A percentile compares a stretch with the other conserved stretches of the same genome.
These are phyloP conservation scores for Ganoderma resinaceum DNA, from an alignment of 1,284 basidiomycete species.

Conservation along the genomic window DNA sequence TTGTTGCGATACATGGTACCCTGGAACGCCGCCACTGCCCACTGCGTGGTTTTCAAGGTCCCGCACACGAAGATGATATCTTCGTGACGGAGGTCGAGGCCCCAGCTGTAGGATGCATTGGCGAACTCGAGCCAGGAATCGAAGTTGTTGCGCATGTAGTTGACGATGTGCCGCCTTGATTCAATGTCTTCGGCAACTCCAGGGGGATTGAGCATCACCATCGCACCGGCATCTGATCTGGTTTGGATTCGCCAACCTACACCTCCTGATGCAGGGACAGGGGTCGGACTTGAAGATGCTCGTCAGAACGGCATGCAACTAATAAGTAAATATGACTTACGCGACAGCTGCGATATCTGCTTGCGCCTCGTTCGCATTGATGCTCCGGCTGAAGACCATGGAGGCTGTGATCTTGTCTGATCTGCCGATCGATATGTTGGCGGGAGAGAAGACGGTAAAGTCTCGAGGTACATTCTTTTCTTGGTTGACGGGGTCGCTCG, in stretches of 20 bases:
- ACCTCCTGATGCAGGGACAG: not conserved
- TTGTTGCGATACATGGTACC: not conserved
- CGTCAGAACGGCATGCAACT: not conserved
- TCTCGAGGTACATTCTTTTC: conserved; percentile 6
- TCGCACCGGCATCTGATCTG: conserved; percentile 14
- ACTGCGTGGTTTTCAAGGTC: conserved; percentile 24
- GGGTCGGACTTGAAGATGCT: not conserved
- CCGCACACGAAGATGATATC: conserved; percentile 30
- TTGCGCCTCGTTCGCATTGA: not conserved
- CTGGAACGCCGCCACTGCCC: conserved; percentile 27
- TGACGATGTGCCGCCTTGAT: conserved; percentile 17
- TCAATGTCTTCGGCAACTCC: not conserved
- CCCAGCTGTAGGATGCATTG: conserved; percentile 2
- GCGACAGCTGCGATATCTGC: not conserved
- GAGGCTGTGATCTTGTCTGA: conserved; percentile 11
- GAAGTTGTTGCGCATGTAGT: conserved; percentile 25
- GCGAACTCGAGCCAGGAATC: conserved; percentile 34
- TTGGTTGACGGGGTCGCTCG: conserved; percentile 5
- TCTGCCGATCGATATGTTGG: conserved; percentile 1
- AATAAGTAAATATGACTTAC: not conserved
- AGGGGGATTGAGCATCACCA: conserved; percentile 18
- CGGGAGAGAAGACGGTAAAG: not conserved
- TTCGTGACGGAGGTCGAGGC: conserved; percentile 11
- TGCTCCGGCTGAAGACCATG: conserved; percentile 15
- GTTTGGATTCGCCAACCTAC: conserved; percentile 8